phyloP scores from a whole-genome alignment of 2,329 filamentous ascomycete species.

The Fusarium continuum region DNA sequence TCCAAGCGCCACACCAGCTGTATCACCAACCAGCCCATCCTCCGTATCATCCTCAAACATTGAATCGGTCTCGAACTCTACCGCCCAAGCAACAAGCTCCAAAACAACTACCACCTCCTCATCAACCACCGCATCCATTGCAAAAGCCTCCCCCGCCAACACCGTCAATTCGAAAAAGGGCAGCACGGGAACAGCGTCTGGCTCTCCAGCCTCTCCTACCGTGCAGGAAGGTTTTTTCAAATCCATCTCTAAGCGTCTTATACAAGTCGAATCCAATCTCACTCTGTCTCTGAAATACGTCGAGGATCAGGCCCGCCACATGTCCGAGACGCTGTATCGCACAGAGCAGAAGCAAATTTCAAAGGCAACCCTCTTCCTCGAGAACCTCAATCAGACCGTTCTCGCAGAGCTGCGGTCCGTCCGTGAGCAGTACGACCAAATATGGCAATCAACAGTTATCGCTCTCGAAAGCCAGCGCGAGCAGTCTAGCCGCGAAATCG shows the following conservation, averaged over 20 bases:
- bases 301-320: constrained; percentile 90
- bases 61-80: constrained; percentile 15
- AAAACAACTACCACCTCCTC: constrained; percentile 22
- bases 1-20: constrained; percentile 23
- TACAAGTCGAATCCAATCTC: constrained; percentile 90
- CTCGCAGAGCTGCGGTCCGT: constrained; percentile 81
- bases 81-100: constrained; percentile 12
- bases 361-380: constrained; percentile 84
- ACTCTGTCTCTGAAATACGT: constrained; percentile 95
- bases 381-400: constrained; percentile 87
- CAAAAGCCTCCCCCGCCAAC: constrained; percentile 27
- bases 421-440: constrained; percentile 88
- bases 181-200: constrained; percentile 41
- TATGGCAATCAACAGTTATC: constrained; percentile 95
- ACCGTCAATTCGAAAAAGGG: constrained; percentile 42
- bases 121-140: constrained; percentile 3
- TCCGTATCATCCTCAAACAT: constrained; percentile 23
- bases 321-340: constrained; percentile 85
- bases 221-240: constrained; percentile 99
- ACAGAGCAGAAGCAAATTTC: constrained; percentile 87
- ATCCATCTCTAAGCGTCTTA: constrained; percentile 89
- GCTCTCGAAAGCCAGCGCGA: constrained; percentile 90
- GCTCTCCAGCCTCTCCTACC: constrained; percentile 67
- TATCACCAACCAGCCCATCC: constrained; percentile 32
- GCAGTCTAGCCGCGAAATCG: constrained; percentile 82